phyloP scores from a whole-genome alignment of 2,329 filamentous ascomycete genomes.

The Cercospora beticola region DNA sequence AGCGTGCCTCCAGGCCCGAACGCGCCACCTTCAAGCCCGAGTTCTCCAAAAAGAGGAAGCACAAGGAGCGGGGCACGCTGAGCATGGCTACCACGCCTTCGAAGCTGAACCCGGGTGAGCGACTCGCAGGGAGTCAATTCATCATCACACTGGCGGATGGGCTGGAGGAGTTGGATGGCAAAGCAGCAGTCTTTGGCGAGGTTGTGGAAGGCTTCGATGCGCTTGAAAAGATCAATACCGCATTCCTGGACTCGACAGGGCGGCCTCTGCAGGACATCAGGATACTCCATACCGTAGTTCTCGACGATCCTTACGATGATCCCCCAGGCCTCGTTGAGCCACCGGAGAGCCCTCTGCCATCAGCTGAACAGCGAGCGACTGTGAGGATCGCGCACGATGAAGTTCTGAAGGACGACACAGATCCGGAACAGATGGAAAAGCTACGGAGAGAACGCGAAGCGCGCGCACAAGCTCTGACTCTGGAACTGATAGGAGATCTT shows the following conservation, averaged over 20 bases:
- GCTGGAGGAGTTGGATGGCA: constrained; percentile 86
- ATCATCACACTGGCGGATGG: constrained; percentile 87
- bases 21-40: constrained; percentile 66
- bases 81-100: constrained; percentile 93
- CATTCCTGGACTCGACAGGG: constrained; percentile 82
- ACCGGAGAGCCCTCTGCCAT: constrained; percentile 74
- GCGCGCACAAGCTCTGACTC: constrained; percentile 85
- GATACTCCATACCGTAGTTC: constrained; percentile 85
- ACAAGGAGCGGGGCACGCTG: constrained; percentile 84
- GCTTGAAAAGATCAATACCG: constrained; percentile 86
- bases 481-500: constrained; percentile 97
- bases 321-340: constrained; percentile 74
- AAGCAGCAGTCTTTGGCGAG: constrained; percentile 91
- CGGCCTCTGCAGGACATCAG: constrained; percentile 91
- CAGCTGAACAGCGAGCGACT: constrained; percentile 81
- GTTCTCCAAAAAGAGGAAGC: constrained; percentile 83
- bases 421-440: constrained; percentile 78
- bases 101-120: constrained; percentile 72
- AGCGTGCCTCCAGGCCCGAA: constrained; percentile 60
- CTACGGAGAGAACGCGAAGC: constrained; percentile 84
- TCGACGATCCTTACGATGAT: constrained; percentile 91
- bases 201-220: constrained; percentile 95
- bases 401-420: constrained; percentile 72
- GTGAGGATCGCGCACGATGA: constrained; percentile 91
- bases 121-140: constrained; percentile 87